These are phyloP conservation scores for Sugiyamaella marilandica DNA, from an alignment of 805 yeast species.

Conservation along the genomic window DNA sequence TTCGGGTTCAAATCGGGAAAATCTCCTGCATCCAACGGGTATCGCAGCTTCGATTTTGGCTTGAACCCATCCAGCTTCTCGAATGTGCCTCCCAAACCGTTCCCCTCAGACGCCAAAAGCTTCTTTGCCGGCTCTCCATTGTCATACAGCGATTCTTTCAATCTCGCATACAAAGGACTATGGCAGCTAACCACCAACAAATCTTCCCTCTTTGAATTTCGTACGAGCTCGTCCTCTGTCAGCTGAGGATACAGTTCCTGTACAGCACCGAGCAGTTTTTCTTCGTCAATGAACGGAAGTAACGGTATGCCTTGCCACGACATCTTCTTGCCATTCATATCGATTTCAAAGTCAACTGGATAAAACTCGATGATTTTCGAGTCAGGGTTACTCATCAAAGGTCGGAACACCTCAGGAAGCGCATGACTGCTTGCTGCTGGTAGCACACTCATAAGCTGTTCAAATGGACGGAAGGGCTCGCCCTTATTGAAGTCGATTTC, in stretches of 20 bases:
- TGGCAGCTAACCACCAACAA: slow-evolving; percentile 62
- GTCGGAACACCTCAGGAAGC: slow-evolving; percentile 74
- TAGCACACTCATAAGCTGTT: slow-evolving; percentile 89
- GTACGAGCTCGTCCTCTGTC: slow-evolving; percentile 58
- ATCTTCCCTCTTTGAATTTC: slow-evolving; percentile 70
- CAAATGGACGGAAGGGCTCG: slow-evolving; percentile 82
- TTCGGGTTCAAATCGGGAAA: slow-evolving; percentile 45
- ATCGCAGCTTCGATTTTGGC: slow-evolving; percentile 39
- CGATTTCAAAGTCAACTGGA: slow-evolving; percentile 82
- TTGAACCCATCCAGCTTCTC: slow-evolving; percentile 32
- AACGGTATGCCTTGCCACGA: slow-evolving; percentile 93
- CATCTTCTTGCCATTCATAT: slow-evolving; percentile 93
- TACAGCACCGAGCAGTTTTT: slow-evolving; percentile 63
- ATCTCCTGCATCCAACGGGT: slow-evolving; percentile 43
- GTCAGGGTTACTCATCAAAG: slow-evolving; percentile 70
- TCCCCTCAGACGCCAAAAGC: slow-evolving; percentile 22
- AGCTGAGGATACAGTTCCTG: slow-evolving; percentile 56
- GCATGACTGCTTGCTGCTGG: slow-evolving; percentile 92
- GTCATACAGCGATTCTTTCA: slow-evolving; percentile 39
- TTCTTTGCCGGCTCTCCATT: slow-evolving; percentile 28
- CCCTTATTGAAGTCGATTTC: slow-evolving; percentile 58
- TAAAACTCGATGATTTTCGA: slow-evolving; percentile 88
- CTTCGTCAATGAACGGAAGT: slow-evolving; percentile 85
- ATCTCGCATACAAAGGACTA: slow-evolving; percentile 45
- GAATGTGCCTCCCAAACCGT: slow-evolving; percentile 35